Conservation (phyloP, 2,329 filamentous ascomycete genomes). For the Calcarisporium arbuscula region DNA sequence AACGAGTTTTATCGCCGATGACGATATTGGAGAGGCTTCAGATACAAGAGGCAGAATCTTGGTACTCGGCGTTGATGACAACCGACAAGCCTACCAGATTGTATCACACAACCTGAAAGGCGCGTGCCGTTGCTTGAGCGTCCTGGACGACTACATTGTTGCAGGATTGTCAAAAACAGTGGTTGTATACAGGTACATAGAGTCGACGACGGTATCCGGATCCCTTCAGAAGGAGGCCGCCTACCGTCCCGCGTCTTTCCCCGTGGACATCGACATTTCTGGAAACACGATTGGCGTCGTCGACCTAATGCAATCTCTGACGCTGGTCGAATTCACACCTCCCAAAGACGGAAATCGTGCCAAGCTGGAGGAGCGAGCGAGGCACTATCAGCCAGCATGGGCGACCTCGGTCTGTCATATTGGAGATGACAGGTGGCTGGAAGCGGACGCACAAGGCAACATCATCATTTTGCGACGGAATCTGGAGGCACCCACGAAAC, state of each 20-base stretch:
- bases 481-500: constrained; percentile 61
- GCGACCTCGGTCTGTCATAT: constrained; percentile 70
- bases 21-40: constrained; percentile 41
- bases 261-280: constrained; percentile 71
- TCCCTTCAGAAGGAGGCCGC: constrained; percentile 64
- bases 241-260: constrained; percentile 77
- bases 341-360: constrained; percentile 51
- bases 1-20: constrained; percentile 68
- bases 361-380: constrained; percentile 64
- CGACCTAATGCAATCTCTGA: constrained; percentile 90
- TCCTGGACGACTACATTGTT: constrained; percentile 72
- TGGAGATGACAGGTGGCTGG: constrained; percentile 68
- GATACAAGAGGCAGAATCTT: constrained; percentile 66
- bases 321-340: constrained; percentile 65
- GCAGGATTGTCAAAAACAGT: constrained; percentile 88
- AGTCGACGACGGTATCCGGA: constrained; percentile 48
- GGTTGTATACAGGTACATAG: constrained; percentile 48
- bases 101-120: constrained; percentile 66
- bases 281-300: constrained; percentile 74
- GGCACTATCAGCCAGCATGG: constrained; percentile 80
- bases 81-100: constrained; percentile 67
- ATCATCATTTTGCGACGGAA: constrained; percentile 75
- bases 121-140: constrained; percentile 70
- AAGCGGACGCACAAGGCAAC: constrained; percentile 84
- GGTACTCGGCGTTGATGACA: constrained; percentile 73